These are phyloP conservation scores for Lentinula detonsa DNA, from an alignment of 768 basidiomycete genomes.

Conservation along the genomic window DNA sequence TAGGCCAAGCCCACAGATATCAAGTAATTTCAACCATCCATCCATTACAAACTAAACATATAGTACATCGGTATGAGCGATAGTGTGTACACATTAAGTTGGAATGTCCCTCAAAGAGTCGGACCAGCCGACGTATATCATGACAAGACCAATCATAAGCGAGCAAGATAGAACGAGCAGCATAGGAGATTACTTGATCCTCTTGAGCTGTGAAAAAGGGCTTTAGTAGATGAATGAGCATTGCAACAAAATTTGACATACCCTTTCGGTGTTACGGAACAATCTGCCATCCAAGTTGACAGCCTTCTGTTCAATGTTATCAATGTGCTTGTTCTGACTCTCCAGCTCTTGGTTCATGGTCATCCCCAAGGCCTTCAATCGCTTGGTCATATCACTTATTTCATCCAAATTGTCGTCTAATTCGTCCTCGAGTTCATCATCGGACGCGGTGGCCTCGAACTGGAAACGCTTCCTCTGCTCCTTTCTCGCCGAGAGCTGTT, in stretches of 20 bases:
- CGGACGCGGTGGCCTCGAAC: slow-evolving; percentile 66
- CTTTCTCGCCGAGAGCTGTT: slow-evolving; percentile 22
- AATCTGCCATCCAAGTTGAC: slow-evolving; percentile 51
- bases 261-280: slow-evolving; percentile 55
- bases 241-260: slow-evolving; percentile 16
- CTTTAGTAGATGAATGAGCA: background rate
- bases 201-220: background rate
- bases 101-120: background rate
- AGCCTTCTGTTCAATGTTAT: slow-evolving; percentile 53
- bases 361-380: slow-evolving; percentile 50
- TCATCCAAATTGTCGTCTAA: slow-evolving; percentile 70
- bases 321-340: slow-evolving; percentile 56
- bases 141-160: background rate
- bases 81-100: background rate
- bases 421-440: slow-evolving; percentile 75
- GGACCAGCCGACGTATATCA: background rate
- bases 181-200: background rate
- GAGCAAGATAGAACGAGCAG: background rate
- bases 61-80: background rate
- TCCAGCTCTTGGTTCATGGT: slow-evolving; percentile 66
- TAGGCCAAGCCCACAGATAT: too few species aligned
- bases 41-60: background rate
- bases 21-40: background rate
- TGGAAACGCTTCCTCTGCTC: slow-evolving; percentile 57
- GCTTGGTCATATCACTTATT: slow-evolving; percentile 51